phyloP scores from a whole-genome alignment of 352 stramenopile species.

The Pythium aquatile region DNA sequence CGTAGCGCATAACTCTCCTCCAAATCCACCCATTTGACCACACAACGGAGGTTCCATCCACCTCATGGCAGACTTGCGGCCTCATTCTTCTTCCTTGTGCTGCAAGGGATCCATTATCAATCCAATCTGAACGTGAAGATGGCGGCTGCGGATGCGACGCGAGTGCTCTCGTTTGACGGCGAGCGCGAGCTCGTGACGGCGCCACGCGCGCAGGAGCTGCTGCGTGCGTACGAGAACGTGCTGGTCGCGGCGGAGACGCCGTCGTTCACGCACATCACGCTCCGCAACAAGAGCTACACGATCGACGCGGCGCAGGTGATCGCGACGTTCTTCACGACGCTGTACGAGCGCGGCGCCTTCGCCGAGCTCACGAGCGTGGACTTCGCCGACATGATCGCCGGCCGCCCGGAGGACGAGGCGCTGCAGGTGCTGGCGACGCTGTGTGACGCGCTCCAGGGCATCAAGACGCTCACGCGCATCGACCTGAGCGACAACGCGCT shows the following conservation, averaged over 20 bases:
- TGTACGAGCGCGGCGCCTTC: slow-evolving; percentile 55
- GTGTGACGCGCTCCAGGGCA: slow-evolving; percentile 59
- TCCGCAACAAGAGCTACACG: slow-evolving; percentile 90
- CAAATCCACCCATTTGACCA: slow-evolving; percentile 8
- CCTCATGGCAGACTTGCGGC: not conserved
- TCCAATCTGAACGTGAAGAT: not conserved
- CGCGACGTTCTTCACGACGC: slow-evolving; percentile 58
- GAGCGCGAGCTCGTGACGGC: slow-evolving; percentile 81
- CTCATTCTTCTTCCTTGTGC: slow-evolving; percentile 4
- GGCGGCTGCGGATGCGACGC: slow-evolving; percentile 6
- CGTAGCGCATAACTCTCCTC: slow-evolving; percentile 7
- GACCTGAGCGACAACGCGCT: slow-evolving; percentile 95
- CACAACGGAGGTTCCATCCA: slow-evolving; percentile 10
- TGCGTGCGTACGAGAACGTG: slow-evolving; percentile 43
- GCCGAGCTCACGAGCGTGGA: slow-evolving; percentile 67
- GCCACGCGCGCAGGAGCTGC: slow-evolving; percentile 62
- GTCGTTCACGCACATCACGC: slow-evolving; percentile 75
- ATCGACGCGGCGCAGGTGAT: slow-evolving; percentile 74
- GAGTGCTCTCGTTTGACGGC: slow-evolving; percentile 66
- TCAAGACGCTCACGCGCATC: slow-evolving; percentile 80
- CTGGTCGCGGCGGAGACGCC: slow-evolving; percentile 28
- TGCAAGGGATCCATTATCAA: not conserved
- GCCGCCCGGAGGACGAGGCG: slow-evolving; percentile 76
- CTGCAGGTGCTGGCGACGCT: slow-evolving; percentile 81
- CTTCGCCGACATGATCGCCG: slow-evolving; percentile 87